phyloP scores from a whole-genome alignment of 2,329 filamentous ascomycete species.

The Fusarium verrucosum region DNA sequence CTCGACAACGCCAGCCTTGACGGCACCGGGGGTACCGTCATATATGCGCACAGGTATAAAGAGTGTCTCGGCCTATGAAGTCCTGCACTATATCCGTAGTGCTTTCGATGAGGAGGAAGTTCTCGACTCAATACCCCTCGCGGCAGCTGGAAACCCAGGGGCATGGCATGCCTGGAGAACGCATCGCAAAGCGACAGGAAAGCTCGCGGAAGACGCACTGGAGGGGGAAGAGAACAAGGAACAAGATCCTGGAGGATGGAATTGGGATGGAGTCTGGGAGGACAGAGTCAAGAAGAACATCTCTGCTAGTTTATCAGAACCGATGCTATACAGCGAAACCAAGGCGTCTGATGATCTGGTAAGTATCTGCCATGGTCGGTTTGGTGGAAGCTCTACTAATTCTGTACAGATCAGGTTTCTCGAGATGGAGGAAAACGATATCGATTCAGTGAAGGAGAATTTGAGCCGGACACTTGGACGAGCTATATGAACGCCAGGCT shows the following conservation, averaged over 20 bases:
- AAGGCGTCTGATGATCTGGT: constrained; percentile 76
- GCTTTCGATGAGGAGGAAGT: constrained; percentile 81
- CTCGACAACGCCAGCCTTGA: constrained; percentile 46
- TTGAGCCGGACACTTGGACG: constrained; percentile 61
- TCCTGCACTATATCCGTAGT: constrained; percentile 83
- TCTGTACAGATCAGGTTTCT: constrained; percentile 69
- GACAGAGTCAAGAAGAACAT: constrained; percentile 84
- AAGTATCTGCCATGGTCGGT: constrained; percentile 47
- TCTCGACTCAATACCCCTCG: constrained; percentile 80
- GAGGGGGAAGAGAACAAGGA: not conserved
- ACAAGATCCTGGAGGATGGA: constrained; percentile 80
- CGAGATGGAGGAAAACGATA: constrained; percentile 67
- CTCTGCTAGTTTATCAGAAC: constrained; percentile 78
- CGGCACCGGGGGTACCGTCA: constrained; percentile 44
- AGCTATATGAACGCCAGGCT: constrained; percentile 35
- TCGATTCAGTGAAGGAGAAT: constrained; percentile 67
- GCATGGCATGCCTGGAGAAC: constrained; percentile 95
- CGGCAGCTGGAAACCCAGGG: constrained; percentile 86
- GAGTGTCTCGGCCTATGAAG: constrained; percentile 67
- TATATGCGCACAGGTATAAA: constrained; percentile 55
- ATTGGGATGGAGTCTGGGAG: constrained; percentile 98
- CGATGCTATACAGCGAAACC: constrained; percentile 76
- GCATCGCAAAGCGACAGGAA: constrained; percentile 60
- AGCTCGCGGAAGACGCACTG: constrained; percentile 32
- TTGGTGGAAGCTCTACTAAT: constrained; percentile 19